Percentiles rank a stretch among this genome's conserved stretches.
These are phyloP conservation scores for Porcisia deanei DNA, from an alignment of 208 protist species.

Conservation along the genomic window DNA sequence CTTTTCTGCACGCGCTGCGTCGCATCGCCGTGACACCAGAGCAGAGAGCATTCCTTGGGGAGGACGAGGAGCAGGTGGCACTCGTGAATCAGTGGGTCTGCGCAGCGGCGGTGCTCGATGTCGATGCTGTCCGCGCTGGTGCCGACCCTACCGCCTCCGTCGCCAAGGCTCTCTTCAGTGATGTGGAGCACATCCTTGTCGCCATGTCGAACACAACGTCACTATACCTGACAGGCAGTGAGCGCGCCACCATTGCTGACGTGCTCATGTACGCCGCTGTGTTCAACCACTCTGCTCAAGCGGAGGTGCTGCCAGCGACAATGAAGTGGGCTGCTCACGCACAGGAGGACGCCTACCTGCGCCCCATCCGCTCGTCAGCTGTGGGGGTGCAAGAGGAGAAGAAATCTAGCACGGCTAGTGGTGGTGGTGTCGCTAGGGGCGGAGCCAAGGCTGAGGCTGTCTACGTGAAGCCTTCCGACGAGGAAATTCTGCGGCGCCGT, in stretches of 20 bases:
- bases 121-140: slow-evolving; percentile 17
- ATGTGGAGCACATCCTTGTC: slow-evolving; percentile 51
- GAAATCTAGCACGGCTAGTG: slow-evolving; percentile 3
- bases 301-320: slow-evolving; percentile 34
- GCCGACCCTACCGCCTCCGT: slow-evolving; percentile 29
- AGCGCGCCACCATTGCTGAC: slow-evolving; percentile 66
- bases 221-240: slow-evolving; percentile 49
- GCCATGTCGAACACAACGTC: slow-evolving; percentile 16
- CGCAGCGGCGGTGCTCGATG: slow-evolving; percentile 36
- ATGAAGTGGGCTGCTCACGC: slow-evolving; percentile 43
- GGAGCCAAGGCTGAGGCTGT: slow-evolving; percentile 21
- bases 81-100: slow-evolving; percentile 70
- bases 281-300: slow-evolving; percentile 38
- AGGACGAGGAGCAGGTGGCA: slow-evolving; percentile 25
- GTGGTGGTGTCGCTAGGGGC: neutral
- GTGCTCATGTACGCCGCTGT: slow-evolving; percentile 71
- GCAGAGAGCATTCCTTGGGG: slow-evolving; percentile 37
- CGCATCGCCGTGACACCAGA: slow-evolving; percentile 23
- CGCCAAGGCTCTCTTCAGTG: slow-evolving; percentile 41
- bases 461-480: slow-evolving; percentile 76
- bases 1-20: slow-evolving; percentile 40
- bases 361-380: slow-evolving; percentile 30
- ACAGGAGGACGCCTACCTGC: slow-evolving; percentile 45
- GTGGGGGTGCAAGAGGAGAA: slow-evolving; percentile 6
- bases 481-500: slow-evolving; percentile 79